Conservation (phyloP, 768 basidiomycete genomes). For the Suillus variegatus region DNA sequence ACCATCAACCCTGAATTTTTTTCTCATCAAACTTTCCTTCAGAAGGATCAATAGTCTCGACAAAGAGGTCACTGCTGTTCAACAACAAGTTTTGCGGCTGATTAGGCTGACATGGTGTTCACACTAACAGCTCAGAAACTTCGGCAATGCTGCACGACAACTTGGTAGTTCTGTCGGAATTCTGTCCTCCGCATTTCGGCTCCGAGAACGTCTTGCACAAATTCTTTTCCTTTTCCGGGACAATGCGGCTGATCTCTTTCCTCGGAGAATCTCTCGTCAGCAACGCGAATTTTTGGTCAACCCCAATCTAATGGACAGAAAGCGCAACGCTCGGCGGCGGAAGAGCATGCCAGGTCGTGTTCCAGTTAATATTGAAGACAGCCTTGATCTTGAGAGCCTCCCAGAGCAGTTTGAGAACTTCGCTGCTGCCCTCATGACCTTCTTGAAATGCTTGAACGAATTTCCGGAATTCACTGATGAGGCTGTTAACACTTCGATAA, state of each 20-base stretch:
- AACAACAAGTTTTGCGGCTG: not conserved
- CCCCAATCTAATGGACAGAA: constrained; percentile 26
- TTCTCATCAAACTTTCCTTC: constrained; percentile 7
- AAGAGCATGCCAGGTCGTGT: constrained; percentile 25
- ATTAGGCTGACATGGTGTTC: not conserved
- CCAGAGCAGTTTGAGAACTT: constrained; percentile 64
- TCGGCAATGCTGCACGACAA: constrained; percentile 75
- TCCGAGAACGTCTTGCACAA: constrained; percentile 68
- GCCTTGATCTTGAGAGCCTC: constrained; percentile 62
- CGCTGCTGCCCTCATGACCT: constrained; percentile 67
- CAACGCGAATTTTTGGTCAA: constrained; percentile 40
- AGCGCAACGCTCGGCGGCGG: constrained; percentile 18
- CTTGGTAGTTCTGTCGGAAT: constrained; percentile 78
- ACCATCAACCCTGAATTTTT: constrained; percentile 1
- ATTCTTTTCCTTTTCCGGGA: constrained; percentile 71
- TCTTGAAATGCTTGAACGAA: constrained; percentile 71
- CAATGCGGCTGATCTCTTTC: constrained; percentile 78
- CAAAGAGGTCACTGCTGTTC: constrained; percentile 47
- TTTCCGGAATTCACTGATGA: constrained; percentile 81
- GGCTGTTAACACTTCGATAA: constrained; percentile 66
- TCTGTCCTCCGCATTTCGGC: constrained; percentile 69
- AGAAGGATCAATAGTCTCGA: constrained; percentile 66
- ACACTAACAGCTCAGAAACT: constrained; percentile 64
- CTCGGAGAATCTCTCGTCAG: constrained; percentile 55
- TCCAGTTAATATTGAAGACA: constrained; percentile 25